Evolutionary conservation across 108 stramenopile species (phyloP).

Genomic region (Nitzschia palea): DNA sequence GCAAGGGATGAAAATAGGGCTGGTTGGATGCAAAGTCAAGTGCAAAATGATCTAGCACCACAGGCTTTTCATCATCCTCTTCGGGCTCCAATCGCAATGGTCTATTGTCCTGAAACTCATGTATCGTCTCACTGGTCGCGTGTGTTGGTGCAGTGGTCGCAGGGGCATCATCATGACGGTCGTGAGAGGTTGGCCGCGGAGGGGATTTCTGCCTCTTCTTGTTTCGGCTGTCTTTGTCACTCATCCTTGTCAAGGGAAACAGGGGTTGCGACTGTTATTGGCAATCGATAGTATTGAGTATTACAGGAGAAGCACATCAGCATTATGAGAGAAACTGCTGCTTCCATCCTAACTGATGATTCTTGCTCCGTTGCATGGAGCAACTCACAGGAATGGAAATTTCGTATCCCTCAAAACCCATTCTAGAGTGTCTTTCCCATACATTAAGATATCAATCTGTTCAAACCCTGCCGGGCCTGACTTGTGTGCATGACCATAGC

Average conservation of each 20-base stretch:
- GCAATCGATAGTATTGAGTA: not conserved
- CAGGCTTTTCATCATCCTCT: not conserved
- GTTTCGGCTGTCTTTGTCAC: not conserved
- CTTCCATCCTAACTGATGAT: no score
- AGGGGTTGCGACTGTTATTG: not conserved
- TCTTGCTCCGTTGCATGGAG: no score
- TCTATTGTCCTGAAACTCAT: not conserved
- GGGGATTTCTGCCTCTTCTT: no score
- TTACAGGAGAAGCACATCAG: conserved; percentile 10
- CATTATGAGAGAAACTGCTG: conserved; percentile 5
- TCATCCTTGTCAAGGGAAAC: not conserved
- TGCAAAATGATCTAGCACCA: not conserved
- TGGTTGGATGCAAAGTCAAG: not conserved
- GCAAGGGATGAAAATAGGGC: not conserved
- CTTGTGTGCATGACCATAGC: no score
- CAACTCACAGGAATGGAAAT: no score
- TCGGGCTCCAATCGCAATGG: not conserved
- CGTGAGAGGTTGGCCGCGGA: no score
- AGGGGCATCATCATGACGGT: not conserved
- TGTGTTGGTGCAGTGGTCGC: not conserved
- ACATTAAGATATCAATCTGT: no score
- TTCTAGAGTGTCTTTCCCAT: no score
- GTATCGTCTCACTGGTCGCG: not conserved
- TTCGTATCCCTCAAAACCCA: no score
- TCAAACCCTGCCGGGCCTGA: no score